Conservation (phyloP, 208 protist genomes). For the Trypanosomatidae sp. region DNA sequence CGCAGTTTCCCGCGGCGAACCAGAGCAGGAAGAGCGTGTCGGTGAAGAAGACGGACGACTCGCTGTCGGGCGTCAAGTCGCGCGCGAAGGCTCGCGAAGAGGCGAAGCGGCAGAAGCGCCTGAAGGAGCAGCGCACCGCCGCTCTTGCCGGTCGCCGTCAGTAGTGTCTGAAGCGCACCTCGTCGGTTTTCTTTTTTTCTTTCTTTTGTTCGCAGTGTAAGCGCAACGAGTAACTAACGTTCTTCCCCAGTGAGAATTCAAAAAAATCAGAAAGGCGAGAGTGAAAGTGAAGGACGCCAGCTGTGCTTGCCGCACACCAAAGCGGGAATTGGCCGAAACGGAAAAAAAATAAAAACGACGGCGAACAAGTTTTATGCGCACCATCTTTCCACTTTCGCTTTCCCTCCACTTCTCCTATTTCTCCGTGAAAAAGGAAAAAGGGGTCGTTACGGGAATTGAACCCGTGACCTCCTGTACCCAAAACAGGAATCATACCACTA, state of each 20-base stretch:
- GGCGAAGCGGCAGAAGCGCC: conserved; percentile 34
- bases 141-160: conserved; percentile 23
- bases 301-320: too few species aligned
- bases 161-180: too few species aligned
- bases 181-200: too few species aligned
- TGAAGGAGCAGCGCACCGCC: conserved; percentile 31
- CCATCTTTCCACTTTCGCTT: fast-evolving
- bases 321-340: too few species aligned
- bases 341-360: too few species aligned
- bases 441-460: conserved; percentile 93
- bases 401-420: background rate
- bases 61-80: conserved; percentile 15
- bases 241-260: too few species aligned
- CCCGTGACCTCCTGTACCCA: conserved; percentile 93
- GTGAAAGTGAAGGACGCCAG: too few species aligned
- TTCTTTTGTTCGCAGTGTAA: too few species aligned
- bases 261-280: too few species aligned
- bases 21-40: conserved; percentile 33
- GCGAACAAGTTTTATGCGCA: too few species aligned
- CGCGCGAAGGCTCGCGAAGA: conserved; percentile 30
- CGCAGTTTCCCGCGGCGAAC: too few species aligned
- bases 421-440: conserved; percentile 21
- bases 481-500: conserved; percentile 95
- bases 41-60: conserved; percentile 48
- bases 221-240: too few species aligned